Conservation (phyloP, 805 yeast species). For the Yarrowia keelungensis region DNA sequence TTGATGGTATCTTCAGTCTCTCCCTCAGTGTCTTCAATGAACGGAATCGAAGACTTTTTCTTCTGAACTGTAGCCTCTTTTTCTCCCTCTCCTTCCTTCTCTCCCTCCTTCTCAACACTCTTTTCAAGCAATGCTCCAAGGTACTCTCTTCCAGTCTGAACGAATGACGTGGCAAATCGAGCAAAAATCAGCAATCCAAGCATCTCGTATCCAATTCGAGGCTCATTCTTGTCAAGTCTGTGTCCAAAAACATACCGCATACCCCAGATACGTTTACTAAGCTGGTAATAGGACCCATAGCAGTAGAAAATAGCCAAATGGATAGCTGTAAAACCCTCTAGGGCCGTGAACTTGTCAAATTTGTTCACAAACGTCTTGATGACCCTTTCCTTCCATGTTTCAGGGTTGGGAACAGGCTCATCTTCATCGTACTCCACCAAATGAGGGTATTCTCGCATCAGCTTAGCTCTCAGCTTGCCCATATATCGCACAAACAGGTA, state of each 20-base stretch:
- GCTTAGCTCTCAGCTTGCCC: slow-evolving; percentile 43
- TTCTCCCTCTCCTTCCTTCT: background rate
- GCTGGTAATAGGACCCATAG: slow-evolving; percentile 78
- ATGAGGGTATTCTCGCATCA: slow-evolving; percentile 39
- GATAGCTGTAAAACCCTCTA: slow-evolving; percentile 60
- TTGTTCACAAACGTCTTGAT: slow-evolving; percentile 20
- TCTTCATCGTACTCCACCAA: slow-evolving; percentile 33
- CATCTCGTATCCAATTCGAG: slow-evolving; percentile 65
- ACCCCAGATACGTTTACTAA: slow-evolving; percentile 79
- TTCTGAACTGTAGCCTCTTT: background rate
- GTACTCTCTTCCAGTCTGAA: slow-evolving; percentile 18
- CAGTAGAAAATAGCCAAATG: slow-evolving; percentile 86
- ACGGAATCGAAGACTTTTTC: slow-evolving; percentile 41
- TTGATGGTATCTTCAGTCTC: slow-evolving; percentile 17
- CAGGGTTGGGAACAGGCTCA: slow-evolving; percentile 2
- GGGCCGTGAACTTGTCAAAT: slow-evolving; percentile 40
- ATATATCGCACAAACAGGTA: slow-evolving; percentile 50
- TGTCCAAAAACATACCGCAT: slow-evolving; percentile 68
- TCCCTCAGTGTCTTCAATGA: slow-evolving; percentile 41
- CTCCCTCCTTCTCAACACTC: slow-evolving; percentile 2
- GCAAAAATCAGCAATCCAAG: slow-evolving; percentile 58
- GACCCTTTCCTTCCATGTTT: slow-evolving; percentile 25
- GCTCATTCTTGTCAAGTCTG: slow-evolving; percentile 46
- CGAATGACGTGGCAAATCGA: slow-evolving; percentile 43
- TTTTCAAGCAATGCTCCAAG: slow-evolving; percentile 8